Percentiles rank a stretch among this genome's conserved stretches.
Evolutionary conservation across 495 filamentous ascomycete species (phyloP).

Genomic region (Penicillium verhagenii): DNA sequence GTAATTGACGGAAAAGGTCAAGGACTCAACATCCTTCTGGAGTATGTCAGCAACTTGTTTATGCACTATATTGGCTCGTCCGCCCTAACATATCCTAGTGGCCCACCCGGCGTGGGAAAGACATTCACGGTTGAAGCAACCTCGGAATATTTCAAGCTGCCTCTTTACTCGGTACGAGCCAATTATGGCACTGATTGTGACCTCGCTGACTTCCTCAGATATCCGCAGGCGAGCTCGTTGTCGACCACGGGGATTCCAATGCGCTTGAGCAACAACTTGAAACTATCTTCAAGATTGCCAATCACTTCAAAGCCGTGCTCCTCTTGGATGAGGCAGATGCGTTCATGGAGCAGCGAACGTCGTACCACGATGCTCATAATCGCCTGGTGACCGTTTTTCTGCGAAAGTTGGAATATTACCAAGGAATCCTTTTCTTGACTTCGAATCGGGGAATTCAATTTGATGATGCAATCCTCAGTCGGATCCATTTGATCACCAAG

Average conservation of each 20-base stretch:
- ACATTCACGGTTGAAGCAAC: slow-evolving; percentile 34
- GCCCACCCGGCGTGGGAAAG: slow-evolving; percentile 34
- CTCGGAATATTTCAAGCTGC: slow-evolving; percentile 25
- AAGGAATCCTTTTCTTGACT: slow-evolving; percentile 38
- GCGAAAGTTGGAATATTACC: slow-evolving; percentile 56
- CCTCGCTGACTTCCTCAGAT: slow-evolving; percentile 17
- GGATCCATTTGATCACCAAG: slow-evolving; percentile 43
- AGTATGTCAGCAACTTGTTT: slow-evolving; percentile 14
- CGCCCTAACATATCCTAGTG: slow-evolving; percentile 18
- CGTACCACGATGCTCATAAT: slow-evolving; percentile 25
- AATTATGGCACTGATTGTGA: not conserved
- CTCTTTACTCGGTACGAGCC: slow-evolving; percentile 25
- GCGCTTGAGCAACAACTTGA: slow-evolving; percentile 22
- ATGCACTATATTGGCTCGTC: not conserved
- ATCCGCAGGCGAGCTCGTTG: slow-evolving; percentile 21
- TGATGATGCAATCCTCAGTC: slow-evolving; percentile 45
- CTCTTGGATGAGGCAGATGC: slow-evolving; percentile 48
- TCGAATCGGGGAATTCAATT: slow-evolving; percentile 27
- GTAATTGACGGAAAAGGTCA: slow-evolving; percentile 25
- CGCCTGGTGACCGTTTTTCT: slow-evolving; percentile 45
- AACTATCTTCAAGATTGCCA: slow-evolving; percentile 25
- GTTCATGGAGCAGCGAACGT: slow-evolving; percentile 31
- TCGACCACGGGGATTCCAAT: slow-evolving; percentile 18
- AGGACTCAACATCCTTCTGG: slow-evolving; percentile 20
- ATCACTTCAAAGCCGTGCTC: slow-evolving; percentile 32